Base-by-base conservation (phyloP, 352 stramenopile species). In the Phytophthora pisi region DNA sequence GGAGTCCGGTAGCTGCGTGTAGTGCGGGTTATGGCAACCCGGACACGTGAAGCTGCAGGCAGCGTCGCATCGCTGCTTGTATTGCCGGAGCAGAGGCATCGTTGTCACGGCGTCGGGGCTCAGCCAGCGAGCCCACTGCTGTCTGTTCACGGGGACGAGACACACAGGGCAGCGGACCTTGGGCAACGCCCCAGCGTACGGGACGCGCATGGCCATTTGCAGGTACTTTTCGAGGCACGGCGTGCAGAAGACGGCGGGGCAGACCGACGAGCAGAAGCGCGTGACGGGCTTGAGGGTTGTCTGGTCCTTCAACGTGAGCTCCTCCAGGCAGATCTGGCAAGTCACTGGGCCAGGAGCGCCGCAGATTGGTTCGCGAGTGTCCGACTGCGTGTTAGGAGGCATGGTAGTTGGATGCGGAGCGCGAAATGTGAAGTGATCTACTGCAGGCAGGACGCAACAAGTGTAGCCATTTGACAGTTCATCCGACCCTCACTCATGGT, bases 251-350 rank as follows among this genome's bases (percentile, higher is more conserved):
- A 62, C 47, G 7, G 68, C 70, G 6, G 66, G 56, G 13, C 78
- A 87, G 15, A 62, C 30, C 0, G 51, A 13, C 15, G 75, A 61
- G 54, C 78, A 87, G 26, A 84, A 62, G 9, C 61, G 53, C 13
- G 40, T 61, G 52, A 62, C 45, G 42, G 51, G 20, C 38, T 47
- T 45, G 13, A 47, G 13, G 34, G 34, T 40, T 9, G 34, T 9
- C 34, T 40, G 38, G 20, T 49, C 18, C 47, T 64, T 57, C 15
- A 40, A 67, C n/a, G 50, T 31, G 31, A 63, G 20, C 11, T 74
- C 63, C 50, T 74, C 74, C 31, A 81, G 72, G 58, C 78, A 87
- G 46, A 87, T 78, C 60, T 84, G 68, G 40, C 78, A 86, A 13
- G 49, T 61, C 18, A 46, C 16, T 4, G 24, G 23, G 34, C n/a